phyloP scores from a whole-genome alignment of 2,329 filamentous ascomycete species.

The Rutstroemia sp. region DNA sequence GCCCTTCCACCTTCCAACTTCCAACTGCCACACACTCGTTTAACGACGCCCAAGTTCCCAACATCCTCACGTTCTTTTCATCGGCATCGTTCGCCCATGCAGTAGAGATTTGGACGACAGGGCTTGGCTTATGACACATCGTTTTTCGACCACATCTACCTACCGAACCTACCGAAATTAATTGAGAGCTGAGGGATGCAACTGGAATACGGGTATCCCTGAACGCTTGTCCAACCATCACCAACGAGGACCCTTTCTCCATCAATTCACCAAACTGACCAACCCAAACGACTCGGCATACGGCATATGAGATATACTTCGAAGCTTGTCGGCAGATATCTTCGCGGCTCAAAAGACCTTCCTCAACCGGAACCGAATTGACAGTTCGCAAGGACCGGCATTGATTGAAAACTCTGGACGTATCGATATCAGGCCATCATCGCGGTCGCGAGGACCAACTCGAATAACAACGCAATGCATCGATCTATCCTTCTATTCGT shows the following conservation, averaged over 20 bases:
- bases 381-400: neutral
- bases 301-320: neutral
- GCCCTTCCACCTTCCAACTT: too few relatives aligned
- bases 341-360: neutral
- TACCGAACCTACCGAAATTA: slow-evolving; percentile 1
- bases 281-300: neutral
- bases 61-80: neutral
- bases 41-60: neutral
- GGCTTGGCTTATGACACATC: neutral
- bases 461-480: slow-evolving; percentile 1
- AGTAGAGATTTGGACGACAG: neutral
- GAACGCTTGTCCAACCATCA: neutral
- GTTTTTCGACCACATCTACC: neutral
- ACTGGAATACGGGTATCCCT: slow-evolving; percentile 41
- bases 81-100: neutral
- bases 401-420: neutral
- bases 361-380: neutral
- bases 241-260: neutral
- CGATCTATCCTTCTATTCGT: slow-evolving; percentile 4
- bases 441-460: neutral
- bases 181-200: slow-evolving; percentile 47
- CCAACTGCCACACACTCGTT: neutral
- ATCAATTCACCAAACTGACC: neutral
- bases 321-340: neutral
- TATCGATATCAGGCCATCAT: neutral